These are phyloP conservation scores for Leavenworthia alabamica DNA, from an alignment of 345 rosid genomes.

Conservation along the genomic window DNA sequence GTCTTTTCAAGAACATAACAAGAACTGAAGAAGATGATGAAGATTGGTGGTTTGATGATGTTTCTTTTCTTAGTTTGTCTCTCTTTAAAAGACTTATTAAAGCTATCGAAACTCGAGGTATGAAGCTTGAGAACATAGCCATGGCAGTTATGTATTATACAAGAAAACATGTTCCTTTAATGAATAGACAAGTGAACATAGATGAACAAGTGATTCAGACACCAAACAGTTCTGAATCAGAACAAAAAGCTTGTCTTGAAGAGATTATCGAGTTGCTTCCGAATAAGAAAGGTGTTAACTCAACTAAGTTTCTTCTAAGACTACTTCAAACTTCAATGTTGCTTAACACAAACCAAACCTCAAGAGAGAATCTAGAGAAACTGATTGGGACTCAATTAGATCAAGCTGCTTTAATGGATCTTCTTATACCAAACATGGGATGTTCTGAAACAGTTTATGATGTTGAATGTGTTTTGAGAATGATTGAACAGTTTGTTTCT, in stretches of 20 bases:
- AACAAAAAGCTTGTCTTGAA: slow-evolving; percentile 51
- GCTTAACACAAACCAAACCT: slow-evolving; percentile 46
- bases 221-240: slow-evolving; percentile 36
- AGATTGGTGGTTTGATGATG: slow-evolving; percentile 78
- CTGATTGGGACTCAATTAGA: slow-evolving; percentile 51
- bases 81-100: slow-evolving; percentile 47
- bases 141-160: slow-evolving; percentile 54
- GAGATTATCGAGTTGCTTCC: slow-evolving; percentile 59
- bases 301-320: slow-evolving; percentile 60
- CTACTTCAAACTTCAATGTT: slow-evolving; percentile 54
- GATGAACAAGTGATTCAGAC: slow-evolving; percentile 28
- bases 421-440: slow-evolving; percentile 57
- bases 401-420: slow-evolving; percentile 56
- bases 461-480: slow-evolving; percentile 55
- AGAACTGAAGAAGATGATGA: slow-evolving; percentile 36
- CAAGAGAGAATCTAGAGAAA: slow-evolving; percentile 53
- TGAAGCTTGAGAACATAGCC: slow-evolving; percentile 50
- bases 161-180: slow-evolving; percentile 47
- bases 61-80: slow-evolving; percentile 45
- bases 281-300: slow-evolving; percentile 45
- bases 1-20: slow-evolving; percentile 32
- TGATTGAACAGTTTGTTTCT: slow-evolving; percentile 57
- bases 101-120: slow-evolving; percentile 42
- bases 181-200: slow-evolving; percentile 44
- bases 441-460: slow-evolving; percentile 59